phyloP scores from a whole-genome alignment of 2,329 filamentous ascomycete genomes.

The Colletotrichum tofieldiae region DNA sequence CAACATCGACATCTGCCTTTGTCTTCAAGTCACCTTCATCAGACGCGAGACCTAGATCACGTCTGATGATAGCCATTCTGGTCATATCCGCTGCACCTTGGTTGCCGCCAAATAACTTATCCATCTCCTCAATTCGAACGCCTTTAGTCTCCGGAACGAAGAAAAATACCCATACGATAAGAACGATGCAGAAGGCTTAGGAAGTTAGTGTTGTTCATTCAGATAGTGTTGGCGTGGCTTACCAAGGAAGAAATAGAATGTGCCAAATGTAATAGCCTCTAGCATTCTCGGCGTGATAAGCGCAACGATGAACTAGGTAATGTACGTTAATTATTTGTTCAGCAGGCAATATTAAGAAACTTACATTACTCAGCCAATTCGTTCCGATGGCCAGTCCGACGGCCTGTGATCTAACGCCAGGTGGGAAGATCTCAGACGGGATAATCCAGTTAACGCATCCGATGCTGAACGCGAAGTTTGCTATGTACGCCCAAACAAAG shows the following conservation, averaged over 20 bases:
- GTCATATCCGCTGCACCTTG: constrained; percentile 21
- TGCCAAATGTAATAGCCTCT: constrained; percentile 64
- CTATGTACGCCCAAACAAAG: constrained; percentile 71
- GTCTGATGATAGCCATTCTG: constrained; percentile 20
- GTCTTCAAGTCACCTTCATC: not conserved
- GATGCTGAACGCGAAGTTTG: constrained; percentile 52
- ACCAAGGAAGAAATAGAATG: constrained; percentile 73
- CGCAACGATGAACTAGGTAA: constrained; percentile 59
- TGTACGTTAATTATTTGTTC: constrained; percentile 70
- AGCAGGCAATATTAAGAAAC: constrained; percentile 60
- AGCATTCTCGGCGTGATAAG: constrained; percentile 70
- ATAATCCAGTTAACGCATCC: constrained; percentile 71
- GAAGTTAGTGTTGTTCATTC: not conserved
- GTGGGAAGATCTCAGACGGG: constrained; percentile 69
- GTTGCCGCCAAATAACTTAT: constrained; percentile 56
- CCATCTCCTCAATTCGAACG: constrained; percentile 70
- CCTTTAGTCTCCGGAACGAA: constrained; percentile 73
- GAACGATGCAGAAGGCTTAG: constrained; percentile 61
- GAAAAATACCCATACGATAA: constrained; percentile 65
- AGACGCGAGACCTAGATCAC: not conserved
- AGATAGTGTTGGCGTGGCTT: not conserved
- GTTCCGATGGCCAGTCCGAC: constrained; percentile 28
- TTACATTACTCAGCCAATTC: constrained; percentile 32
- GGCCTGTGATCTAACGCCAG: constrained; percentile 24
- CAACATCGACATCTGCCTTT: constrained; percentile 4